Evolutionary conservation across 345 rosid genomes (phyloP).

Genomic region (Tarenaya hassleriana): DNA sequence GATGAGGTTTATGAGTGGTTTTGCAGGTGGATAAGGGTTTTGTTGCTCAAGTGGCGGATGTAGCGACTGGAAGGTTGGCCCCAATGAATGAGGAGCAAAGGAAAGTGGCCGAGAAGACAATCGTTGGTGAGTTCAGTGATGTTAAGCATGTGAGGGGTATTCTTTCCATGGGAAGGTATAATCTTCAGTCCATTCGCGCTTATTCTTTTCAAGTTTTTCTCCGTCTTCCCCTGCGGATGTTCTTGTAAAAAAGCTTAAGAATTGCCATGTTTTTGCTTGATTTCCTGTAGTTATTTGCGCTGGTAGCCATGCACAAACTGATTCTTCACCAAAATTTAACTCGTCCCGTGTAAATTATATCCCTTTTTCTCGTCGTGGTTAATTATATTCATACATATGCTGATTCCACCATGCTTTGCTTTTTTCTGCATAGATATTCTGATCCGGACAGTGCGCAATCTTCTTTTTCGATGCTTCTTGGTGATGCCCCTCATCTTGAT

Average conservation of each 20-base stretch:
- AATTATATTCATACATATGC: background rate
- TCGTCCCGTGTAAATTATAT: no score
- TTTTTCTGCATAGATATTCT: constrained; percentile 38
- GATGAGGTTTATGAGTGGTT: background rate
- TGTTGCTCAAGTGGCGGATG: constrained; percentile 98
- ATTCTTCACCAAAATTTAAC: background rate
- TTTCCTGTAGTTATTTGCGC: no score
- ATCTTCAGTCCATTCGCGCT: no score
- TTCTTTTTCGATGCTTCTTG: constrained; percentile 94
- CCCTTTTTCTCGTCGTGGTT: background rate
- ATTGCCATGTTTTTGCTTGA: no score
- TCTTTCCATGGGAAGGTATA: constrained; percentile 91
- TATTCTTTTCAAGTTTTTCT: no score
- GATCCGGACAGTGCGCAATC: constrained; percentile 91
- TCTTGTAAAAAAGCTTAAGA: background rate
- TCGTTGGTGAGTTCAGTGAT: constrained; percentile 81
- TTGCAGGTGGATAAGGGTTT: constrained; percentile 87
- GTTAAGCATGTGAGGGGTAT: constrained; percentile 88
- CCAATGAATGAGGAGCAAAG: constrained; percentile 85
- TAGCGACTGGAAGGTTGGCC: constrained; percentile 63
- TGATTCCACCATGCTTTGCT: constrained; percentile 2
- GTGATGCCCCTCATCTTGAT: constrained; percentile 96
- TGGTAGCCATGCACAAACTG: background rate
- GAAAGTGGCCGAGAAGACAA: constrained; percentile 60
- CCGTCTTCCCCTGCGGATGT: background rate